Evolutionary conservation across 2,329 filamentous ascomycete species (phyloP).

Genomic region (Tolypocladium ovalisporum): DNA sequence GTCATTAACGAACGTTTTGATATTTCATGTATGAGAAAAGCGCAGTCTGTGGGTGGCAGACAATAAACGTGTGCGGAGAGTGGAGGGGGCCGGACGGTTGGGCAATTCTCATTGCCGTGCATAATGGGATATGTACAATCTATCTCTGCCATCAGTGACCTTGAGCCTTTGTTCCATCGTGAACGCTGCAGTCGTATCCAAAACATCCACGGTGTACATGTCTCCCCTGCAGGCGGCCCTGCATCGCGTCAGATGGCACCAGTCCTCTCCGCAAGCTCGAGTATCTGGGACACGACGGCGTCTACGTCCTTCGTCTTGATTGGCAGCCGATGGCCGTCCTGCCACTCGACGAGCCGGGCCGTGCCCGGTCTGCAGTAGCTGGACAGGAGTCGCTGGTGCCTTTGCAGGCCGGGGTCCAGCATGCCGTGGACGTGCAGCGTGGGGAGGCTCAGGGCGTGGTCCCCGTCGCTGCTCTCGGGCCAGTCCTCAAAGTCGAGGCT

Average conservation of each 20-base stretch:
- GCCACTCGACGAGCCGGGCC: constrained; percentile 56
- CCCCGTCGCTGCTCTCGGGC: constrained; percentile 37
- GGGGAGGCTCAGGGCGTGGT: constrained; percentile 18
- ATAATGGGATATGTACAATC: not conserved
- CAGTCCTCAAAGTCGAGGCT: constrained; percentile 14
- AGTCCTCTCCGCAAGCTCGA: constrained; percentile 12
- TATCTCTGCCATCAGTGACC: not conserved
- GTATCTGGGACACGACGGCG: constrained; percentile 13
- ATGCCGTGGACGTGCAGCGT: constrained; percentile 33
- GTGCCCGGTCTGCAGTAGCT: constrained; percentile 48
- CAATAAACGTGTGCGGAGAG: not conserved
- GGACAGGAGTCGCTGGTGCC: constrained; percentile 36
- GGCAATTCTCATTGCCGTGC: not conserved
- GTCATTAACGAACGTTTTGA: not conserved
- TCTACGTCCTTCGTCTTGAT: constrained; percentile 57
- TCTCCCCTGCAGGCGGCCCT: not conserved
- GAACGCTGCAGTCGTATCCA: not conserved
- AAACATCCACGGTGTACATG: too few relatives aligned
- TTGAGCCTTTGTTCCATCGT: not conserved
- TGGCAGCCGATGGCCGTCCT: constrained; percentile 60
- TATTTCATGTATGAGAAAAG: not conserved
- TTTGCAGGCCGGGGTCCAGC: constrained; percentile 49
- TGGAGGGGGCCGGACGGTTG: not conserved
- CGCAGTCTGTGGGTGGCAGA: not conserved
- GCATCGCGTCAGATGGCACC: not conserved